Conservation (phyloP, 106 monocot genomes). For the Dioscorea dumetorum region DNA sequence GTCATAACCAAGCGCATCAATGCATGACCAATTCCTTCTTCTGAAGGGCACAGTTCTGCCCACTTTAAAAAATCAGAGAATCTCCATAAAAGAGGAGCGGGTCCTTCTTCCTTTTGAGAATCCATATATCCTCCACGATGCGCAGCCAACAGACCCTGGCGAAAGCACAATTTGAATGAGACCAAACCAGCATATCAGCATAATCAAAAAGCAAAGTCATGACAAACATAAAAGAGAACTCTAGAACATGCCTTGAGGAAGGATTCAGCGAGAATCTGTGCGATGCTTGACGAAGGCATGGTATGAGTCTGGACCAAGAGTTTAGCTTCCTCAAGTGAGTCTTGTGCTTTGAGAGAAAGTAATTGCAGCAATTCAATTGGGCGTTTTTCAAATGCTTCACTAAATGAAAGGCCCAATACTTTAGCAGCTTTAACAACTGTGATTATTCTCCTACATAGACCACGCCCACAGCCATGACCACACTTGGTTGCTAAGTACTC, state of each 20-base stretch:
- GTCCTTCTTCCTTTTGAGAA: conserved; percentile 91
- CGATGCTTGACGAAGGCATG: conserved; percentile 71
- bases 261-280: conserved; percentile 78
- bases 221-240: conserved; percentile 4
- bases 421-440: conserved; percentile 78
- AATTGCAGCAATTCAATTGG: conserved; percentile 90
- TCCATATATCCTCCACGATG: conserved; percentile 98
- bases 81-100: conserved; percentile 95
- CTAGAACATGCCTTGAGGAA: conserved; percentile 74
- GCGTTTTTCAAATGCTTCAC: conserved; percentile 84
- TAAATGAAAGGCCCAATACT: conserved; percentile 69
- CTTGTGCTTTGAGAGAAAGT: conserved; percentile 96
- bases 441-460: conserved; percentile 75
- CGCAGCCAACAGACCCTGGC: conserved; percentile 85
- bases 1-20: conserved; percentile 95
- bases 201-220: not conserved
- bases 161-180: not conserved
- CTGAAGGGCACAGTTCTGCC: conserved; percentile 92
- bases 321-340: conserved; percentile 87
- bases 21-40: conserved; percentile 83
- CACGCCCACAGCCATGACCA: conserved; percentile 73
- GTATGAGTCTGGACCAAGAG: conserved; percentile 74
- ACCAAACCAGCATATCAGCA: not conserved
- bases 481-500: conserved; percentile 63
- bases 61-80: conserved; percentile 93